Evolutionary conservation across 2,329 filamentous ascomycete species (phyloP).

Genomic region (Sarocladiaceae sp.): DNA sequence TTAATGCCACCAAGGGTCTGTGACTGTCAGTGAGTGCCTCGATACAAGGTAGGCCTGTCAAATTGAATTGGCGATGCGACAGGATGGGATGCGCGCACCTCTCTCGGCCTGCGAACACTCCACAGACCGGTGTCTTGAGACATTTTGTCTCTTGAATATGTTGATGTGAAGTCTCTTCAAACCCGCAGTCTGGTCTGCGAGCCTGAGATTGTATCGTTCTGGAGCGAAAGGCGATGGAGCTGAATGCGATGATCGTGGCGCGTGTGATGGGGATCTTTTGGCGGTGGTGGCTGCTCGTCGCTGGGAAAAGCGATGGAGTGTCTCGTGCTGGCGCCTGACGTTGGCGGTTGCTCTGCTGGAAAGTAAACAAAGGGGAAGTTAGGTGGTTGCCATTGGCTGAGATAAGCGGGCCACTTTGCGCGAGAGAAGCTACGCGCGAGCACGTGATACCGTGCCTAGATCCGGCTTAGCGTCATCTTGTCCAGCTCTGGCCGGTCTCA

Average conservation of each 20-base stretch:
- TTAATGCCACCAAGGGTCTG: constrained; percentile 84
- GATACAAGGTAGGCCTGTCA: too few relatives aligned
- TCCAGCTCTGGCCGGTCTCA: background rate
- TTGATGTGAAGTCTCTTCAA: background rate
- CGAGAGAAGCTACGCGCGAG: constrained; percentile 10
- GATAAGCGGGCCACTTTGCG: constrained; percentile 8
- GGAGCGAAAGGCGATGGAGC: background rate
- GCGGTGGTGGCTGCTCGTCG: constrained; percentile 1
- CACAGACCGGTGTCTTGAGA: constrained; percentile 83
- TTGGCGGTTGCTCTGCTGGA: constrained; percentile 30
- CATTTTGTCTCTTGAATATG: constrained; percentile 44
- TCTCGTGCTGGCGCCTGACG: background rate
- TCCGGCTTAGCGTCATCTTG: background rate
- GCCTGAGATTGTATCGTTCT: background rate
- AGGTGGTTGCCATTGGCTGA: constrained; percentile 14
- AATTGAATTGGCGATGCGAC: constrained; percentile 12
- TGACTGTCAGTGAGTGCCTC: constrained; percentile 12
- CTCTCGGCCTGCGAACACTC: constrained; percentile 85
- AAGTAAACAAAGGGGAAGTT: constrained; percentile 35
- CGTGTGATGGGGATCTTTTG: background rate
- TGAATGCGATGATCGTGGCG: background rate
- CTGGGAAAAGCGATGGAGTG: constrained; percentile 4
- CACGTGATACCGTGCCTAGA: constrained; percentile 18
- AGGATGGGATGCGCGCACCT: constrained; percentile 51
- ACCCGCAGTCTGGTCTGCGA: background rate